These are phyloP conservation scores for Ogataea ramenticola DNA, from an alignment of 805 yeast species.

Conservation along the genomic window DNA sequence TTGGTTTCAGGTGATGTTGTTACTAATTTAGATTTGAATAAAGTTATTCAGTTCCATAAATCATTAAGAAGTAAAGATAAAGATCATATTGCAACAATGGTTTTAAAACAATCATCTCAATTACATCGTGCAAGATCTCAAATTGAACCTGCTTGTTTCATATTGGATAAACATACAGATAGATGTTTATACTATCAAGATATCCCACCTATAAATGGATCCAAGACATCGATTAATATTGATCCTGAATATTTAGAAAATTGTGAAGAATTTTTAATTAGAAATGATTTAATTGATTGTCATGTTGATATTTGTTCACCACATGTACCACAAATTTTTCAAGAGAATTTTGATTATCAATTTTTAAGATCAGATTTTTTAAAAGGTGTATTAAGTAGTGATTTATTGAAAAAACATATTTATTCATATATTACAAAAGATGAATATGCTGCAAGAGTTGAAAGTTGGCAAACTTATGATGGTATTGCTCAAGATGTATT, in stretches of 20 bases:
- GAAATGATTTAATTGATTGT: conserved; percentile 94
- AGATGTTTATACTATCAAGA: conserved; percentile 82
- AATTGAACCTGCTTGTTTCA: conserved; percentile 76
- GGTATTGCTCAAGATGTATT: conserved; percentile 85
- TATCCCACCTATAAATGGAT: conserved; percentile 48
- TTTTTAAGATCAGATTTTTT: conserved; percentile 80
- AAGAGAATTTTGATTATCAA: conserved; percentile 95
- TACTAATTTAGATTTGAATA: conserved; percentile 78
- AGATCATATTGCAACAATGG: conserved; percentile 94
- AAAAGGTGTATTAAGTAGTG: conserved; percentile 84
- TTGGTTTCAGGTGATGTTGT: conserved; percentile 92
- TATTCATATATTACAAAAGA: conserved; percentile 78
- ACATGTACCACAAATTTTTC: conserved; percentile 90
- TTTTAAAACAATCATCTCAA: conserved; percentile 77
- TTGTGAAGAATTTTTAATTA: conserved; percentile 67
- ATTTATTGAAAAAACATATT: conserved; percentile 81
- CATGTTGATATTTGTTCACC: conserved; percentile 94
- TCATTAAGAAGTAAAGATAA: conserved; percentile 67
- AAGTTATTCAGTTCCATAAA: conserved; percentile 67
- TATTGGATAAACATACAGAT: conserved; percentile 64
- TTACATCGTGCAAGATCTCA: conserved; percentile 78
- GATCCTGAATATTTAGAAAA: conserved; percentile 81
- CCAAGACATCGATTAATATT: conserved; percentile 46
- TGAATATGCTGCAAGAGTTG: conserved; percentile 91
- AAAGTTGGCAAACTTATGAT: conserved; percentile 88